Conservation (phyloP, 495 filamentous ascomycete genomes). For the Parathielavia appendiculata region DNA sequence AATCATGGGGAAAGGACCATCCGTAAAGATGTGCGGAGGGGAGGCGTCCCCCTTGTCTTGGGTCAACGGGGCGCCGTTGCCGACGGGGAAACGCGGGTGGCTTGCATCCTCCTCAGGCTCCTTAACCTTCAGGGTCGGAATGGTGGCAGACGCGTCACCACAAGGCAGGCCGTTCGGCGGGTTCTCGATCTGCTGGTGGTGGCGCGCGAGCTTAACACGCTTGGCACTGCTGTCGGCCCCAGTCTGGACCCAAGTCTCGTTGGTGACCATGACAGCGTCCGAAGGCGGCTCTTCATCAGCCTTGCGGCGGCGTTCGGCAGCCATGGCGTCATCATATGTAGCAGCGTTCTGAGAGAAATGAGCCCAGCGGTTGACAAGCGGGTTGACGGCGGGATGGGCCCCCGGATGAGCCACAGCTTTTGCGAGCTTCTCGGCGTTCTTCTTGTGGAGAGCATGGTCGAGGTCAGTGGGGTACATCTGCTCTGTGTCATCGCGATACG, state of each 20-base stretch:
- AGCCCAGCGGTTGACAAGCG: constrained; percentile 15
- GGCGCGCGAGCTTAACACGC: constrained; percentile 40
- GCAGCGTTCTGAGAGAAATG: constrained; percentile 24
- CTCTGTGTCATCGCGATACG: constrained; percentile 65
- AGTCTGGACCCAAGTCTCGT: constrained; percentile 34
- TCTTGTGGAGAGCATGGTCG: constrained; percentile 34
- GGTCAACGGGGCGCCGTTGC: neutral
- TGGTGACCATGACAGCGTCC: constrained; percentile 8
- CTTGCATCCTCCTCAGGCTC: neutral
- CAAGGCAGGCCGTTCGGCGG: constrained; percentile 5
- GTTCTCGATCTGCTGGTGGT: constrained; percentile 21
- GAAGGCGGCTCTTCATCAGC: constrained; percentile 23
- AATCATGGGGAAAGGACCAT: constrained; percentile 14
- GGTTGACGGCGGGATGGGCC: constrained; percentile 3
- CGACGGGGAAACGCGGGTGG: neutral
- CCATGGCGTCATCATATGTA: constrained; percentile 23
- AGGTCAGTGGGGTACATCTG: constrained; percentile 81
- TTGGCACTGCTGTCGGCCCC: constrained; percentile 31
- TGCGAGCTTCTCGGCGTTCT: constrained; percentile 10
- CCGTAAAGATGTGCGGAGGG: constrained; percentile 2
- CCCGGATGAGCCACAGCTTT: neutral
- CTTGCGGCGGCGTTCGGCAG: constrained; percentile 28
- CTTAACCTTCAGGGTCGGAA: constrained; percentile 5
- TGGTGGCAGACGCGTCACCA: neutral
- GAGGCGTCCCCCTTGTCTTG: neutral